A percentile compares a stretch with the other conserved stretches of the same genome.
These are phyloP conservation scores for Aspergillus ustus DNA, from an alignment of 2,329 filamentous ascomycete genomes.

Conservation along the genomic window DNA sequence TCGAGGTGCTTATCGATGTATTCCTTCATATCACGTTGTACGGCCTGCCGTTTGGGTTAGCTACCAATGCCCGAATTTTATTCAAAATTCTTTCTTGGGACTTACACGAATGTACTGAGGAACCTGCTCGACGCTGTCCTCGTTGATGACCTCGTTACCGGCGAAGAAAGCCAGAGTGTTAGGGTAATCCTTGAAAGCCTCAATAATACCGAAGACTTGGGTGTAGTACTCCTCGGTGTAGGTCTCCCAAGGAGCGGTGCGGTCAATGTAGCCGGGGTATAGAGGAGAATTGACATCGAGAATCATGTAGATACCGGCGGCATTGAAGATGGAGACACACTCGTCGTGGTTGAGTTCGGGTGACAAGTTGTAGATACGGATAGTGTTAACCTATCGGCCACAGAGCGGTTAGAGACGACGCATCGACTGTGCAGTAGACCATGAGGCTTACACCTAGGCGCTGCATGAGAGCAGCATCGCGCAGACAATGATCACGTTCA, in stretches of 20 bases:
- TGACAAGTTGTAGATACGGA: constrained; percentile 68
- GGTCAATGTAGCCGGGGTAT: constrained; percentile 60
- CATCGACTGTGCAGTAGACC: neutral
- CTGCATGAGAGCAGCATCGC: constrained; percentile 68
- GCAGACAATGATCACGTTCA: constrained; percentile 61
- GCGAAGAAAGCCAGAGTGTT: constrained; percentile 70
- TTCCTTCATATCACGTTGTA: constrained; percentile 70
- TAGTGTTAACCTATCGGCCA: constrained; percentile 58
- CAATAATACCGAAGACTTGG: constrained; percentile 66
- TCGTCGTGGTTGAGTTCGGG: constrained; percentile 64
- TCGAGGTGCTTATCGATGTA: constrained; percentile 65
- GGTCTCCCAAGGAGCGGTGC: constrained; percentile 57
- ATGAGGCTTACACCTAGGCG: constrained; percentile 56
- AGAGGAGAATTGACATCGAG: constrained; percentile 69
- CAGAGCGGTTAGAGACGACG: neutral
- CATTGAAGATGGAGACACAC: constrained; percentile 68
- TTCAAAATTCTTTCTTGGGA: constrained; percentile 4
- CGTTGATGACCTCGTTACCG: constrained; percentile 71
- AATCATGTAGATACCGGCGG: constrained; percentile 68
- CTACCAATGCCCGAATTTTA: neutral
- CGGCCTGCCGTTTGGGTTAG: constrained; percentile 46
- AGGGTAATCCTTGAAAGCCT: constrained; percentile 69
- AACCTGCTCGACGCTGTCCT: constrained; percentile 57
- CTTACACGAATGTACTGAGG: constrained; percentile 62
- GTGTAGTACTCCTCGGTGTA: constrained; percentile 62